phyloP scores from a whole-genome alignment of 2,329 filamentous ascomycete species.

The Xenoacremonium recifei region DNA sequence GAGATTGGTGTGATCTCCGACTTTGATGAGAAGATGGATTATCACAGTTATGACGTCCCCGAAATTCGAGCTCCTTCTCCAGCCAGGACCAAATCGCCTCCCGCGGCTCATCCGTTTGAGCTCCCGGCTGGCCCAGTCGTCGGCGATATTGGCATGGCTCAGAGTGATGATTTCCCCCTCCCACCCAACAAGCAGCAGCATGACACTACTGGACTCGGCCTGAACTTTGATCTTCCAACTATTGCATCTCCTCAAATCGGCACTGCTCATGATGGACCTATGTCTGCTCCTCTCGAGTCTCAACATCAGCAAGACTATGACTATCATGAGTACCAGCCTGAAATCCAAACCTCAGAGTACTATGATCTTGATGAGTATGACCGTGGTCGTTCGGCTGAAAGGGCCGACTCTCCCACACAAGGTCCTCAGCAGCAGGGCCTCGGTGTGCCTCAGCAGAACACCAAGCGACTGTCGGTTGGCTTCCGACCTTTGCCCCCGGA shows the following conservation, averaged over 20 bases:
- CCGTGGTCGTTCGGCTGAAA: conserved; percentile 36
- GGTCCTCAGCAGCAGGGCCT: conserved; percentile 37
- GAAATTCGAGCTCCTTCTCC: conserved; percentile 18
- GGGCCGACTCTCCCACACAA: conserved; percentile 22
- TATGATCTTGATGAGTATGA: conserved; percentile 30
- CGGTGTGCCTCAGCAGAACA: conserved; percentile 53
- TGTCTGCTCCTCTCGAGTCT: conserved; percentile 18
- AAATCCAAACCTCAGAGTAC: conserved; percentile 31
- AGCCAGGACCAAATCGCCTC: conserved; percentile 28
- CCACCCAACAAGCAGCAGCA: conserved; percentile 26
- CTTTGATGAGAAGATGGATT: conserved; percentile 29
- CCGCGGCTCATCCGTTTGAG: conserved; percentile 20
- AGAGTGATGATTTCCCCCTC: conserved; percentile 19
- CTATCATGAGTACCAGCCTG: conserved; percentile 23
- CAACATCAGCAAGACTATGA: conserved; percentile 17
- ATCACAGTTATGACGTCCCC: conserved; percentile 6
- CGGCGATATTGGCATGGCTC: conserved; percentile 11
- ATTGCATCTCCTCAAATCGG: conserved; percentile 22
- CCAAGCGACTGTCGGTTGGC: conserved; percentile 63
- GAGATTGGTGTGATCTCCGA: conserved; percentile 36
- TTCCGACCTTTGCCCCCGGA: conserved; percentile 86
- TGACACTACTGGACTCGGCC: conserved; percentile 30
- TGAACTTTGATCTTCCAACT: conserved; percentile 35
- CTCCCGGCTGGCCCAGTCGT: conserved; percentile 15
- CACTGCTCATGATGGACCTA: conserved; percentile 13